Percentiles rank a stretch among this genome's conserved stretches.
Evolutionary conservation across 108 stramenopile genomes (phyloP).

Genomic region (Stephanodiscus minutulus): DNA sequence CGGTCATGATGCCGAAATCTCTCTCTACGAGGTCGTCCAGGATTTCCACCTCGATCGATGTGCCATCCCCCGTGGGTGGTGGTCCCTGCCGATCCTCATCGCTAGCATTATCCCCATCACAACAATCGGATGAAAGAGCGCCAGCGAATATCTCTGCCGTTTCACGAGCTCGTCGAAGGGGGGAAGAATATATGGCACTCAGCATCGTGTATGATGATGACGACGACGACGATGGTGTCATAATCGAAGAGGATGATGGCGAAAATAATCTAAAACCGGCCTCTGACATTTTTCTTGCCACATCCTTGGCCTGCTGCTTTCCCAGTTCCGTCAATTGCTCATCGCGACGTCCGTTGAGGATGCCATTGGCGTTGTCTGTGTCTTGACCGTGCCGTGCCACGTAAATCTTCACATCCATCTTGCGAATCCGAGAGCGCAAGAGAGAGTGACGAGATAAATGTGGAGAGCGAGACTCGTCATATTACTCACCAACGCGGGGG

Average conservation of each 20-base stretch:
- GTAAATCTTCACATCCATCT: slow-evolving; percentile 45
- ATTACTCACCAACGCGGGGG: too few species aligned
- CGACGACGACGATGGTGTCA: background rate
- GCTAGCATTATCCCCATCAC: background rate
- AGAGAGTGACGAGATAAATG: too few species aligned
- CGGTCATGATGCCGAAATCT: slow-evolving; percentile 56
- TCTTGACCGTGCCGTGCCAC: slow-evolving; percentile 60
- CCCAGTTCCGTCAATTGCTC: slow-evolving; percentile 47
- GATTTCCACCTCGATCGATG: slow-evolving; percentile 18
- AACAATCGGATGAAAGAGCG: slow-evolving; percentile 19
- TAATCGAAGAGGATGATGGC: background rate
- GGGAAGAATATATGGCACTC: slow-evolving; percentile 54
- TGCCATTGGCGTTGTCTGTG: slow-evolving; percentile 52
- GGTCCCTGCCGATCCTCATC: too few species aligned
- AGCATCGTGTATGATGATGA: slow-evolving; percentile 5
- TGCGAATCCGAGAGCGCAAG: too few species aligned
- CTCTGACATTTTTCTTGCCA: slow-evolving; percentile 40
- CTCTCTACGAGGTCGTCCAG: slow-evolving; percentile 49
- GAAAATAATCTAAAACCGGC: slow-evolving; percentile 22
- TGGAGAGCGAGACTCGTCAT: too few species aligned
- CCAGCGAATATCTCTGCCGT: slow-evolving; percentile 52
- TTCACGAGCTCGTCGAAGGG: slow-evolving; percentile 43
- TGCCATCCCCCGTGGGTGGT: background rate
- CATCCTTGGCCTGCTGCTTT: slow-evolving; percentile 44
- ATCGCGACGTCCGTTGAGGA: slow-evolving; percentile 57